Percentiles rank a stretch among this genome's conserved stretches.
These are phyloP conservation scores for Aspergillus tamarii DNA, from an alignment of 2,329 filamentous ascomycete genomes.

Conservation along the genomic window DNA sequence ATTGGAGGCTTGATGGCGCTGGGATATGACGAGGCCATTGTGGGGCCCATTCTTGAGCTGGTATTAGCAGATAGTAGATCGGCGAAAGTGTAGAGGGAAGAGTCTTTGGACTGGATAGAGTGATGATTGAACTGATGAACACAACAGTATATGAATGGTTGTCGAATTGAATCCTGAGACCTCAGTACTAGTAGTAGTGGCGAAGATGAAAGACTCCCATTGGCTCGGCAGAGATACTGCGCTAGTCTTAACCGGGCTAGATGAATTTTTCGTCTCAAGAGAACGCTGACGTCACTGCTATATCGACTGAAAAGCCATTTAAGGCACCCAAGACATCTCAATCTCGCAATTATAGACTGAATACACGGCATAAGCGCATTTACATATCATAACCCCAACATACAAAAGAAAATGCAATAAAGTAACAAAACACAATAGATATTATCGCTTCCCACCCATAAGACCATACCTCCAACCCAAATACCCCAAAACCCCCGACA, in stretches of 20 bases:
- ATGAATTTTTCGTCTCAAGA: neutral
- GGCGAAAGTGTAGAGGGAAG: neutral
- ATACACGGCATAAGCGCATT: neutral
- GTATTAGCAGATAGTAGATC: constrained; percentile 25
- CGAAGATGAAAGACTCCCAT: neutral
- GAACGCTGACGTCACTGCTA: too few species aligned
- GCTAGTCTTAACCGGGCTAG: neutral
- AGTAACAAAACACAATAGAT: neutral
- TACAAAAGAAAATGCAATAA: neutral
- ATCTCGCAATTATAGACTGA: too few species aligned
- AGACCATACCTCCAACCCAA: constrained; percentile 6
- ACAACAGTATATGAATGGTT: too few species aligned
- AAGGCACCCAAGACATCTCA: too few species aligned
- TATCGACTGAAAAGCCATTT: too few species aligned
- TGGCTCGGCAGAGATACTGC: neutral
- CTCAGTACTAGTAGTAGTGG: neutral
- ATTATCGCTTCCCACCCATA: neutral
- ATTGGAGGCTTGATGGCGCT: constrained; percentile 27
- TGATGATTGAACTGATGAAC: too few species aligned
- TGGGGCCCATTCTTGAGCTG: constrained; percentile 31
- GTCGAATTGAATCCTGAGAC: too few species aligned
- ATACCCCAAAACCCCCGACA: constrained; percentile 13
- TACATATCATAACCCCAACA: neutral
- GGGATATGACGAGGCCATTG: constrained; percentile 30
- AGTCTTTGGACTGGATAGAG: neutral